Conservation (phyloP, 1,284 basidiomycete species). For the Naganishia albida region DNA sequence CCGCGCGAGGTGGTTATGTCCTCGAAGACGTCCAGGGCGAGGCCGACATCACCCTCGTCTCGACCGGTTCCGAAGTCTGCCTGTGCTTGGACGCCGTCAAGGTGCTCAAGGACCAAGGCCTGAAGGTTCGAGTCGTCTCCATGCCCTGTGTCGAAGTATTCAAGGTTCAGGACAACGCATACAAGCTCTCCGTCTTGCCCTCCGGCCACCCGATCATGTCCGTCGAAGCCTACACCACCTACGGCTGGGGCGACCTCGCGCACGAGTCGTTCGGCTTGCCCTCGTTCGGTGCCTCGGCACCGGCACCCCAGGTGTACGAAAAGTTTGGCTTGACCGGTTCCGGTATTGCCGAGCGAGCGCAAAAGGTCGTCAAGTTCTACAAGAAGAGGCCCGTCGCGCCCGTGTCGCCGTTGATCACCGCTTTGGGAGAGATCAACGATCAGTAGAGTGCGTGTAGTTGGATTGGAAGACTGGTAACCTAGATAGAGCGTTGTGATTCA, state of each 20-base stretch:
- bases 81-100: slow-evolving; percentile 83
- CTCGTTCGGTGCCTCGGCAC: slow-evolving; percentile 84
- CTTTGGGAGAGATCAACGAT: slow-evolving; percentile 37
- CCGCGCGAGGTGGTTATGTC: slow-evolving; percentile 84
- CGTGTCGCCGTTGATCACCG: slow-evolving; percentile 70
- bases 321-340: slow-evolving; percentile 78
- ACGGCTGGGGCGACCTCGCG: slow-evolving; percentile 79
- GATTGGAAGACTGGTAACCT: no score
- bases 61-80: slow-evolving; percentile 82
- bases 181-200: slow-evolving; percentile 79
- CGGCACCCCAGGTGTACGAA: slow-evolving; percentile 84
- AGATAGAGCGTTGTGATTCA: no score
- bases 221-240: slow-evolving; percentile 73
- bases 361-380: slow-evolving; percentile 86
- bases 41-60: slow-evolving; percentile 81
- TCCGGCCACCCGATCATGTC: slow-evolving; percentile 86
- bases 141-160: slow-evolving; percentile 89
- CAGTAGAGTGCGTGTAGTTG: slow-evolving; percentile 11
- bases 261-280: slow-evolving; percentile 83
- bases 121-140: slow-evolving; percentile 81
- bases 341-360: slow-evolving; percentile 76
- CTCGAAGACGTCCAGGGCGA: slow-evolving; percentile 67
- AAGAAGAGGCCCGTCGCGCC: slow-evolving; percentile 73
- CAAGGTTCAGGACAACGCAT: slow-evolving; percentile 76
- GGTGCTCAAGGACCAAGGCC: slow-evolving; percentile 70